Evolutionary conservation across 2,329 filamentous ascomycete species (phyloP), one percentile per base, ranked within the genome.

Genomic region (Calonectria honghensis): DNA sequence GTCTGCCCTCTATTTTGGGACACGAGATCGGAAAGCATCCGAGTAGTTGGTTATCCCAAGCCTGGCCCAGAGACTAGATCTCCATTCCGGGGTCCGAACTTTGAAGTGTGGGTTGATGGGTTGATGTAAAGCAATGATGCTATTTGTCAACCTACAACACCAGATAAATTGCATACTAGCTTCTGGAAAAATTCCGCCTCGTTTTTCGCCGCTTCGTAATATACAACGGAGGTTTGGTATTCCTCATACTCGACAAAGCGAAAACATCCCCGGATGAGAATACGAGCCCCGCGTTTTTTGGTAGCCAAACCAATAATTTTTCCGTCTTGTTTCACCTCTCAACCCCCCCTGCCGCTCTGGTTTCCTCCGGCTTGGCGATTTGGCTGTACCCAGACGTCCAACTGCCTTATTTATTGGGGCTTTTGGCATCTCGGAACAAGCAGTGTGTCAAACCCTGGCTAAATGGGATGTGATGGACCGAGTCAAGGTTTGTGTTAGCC

Each of bases 1-100:
- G 31, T 63, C n/a, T 63, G 35, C 57, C 57, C 57, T 37, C 57
- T 63, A 63, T 63, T 63, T 63, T 14, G 57, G 57, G 57, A 63
- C 57, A 63, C 57, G 57, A 63, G 61, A 65, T 65, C 61, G 61
- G 61, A 35, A 63, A 41, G 57, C 35, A 63, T 18, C 57, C 35
- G 35, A 63, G 35, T 41, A 41, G 24, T 29, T 29, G 13, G n/a
- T 41, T 29, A 18, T 29, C 37, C 57, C 14, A 63, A 24, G 18
- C 52, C 35, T 57, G 16, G 18, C 52, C 24, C 31, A 31, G 24
- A 57, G 31, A 57, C 29, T 20, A 57, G 52, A 57, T 57, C 52
- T 57, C 29, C 52, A 57, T 57, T 63, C 57, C 39, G 24, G 57
- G 57, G 57, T 63, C 35, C 32, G 37, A 63, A 63, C 57, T 63